Base-by-base conservation (phyloP, 805 yeast species). In the Kodamaea kaohsiungensis region DNA sequence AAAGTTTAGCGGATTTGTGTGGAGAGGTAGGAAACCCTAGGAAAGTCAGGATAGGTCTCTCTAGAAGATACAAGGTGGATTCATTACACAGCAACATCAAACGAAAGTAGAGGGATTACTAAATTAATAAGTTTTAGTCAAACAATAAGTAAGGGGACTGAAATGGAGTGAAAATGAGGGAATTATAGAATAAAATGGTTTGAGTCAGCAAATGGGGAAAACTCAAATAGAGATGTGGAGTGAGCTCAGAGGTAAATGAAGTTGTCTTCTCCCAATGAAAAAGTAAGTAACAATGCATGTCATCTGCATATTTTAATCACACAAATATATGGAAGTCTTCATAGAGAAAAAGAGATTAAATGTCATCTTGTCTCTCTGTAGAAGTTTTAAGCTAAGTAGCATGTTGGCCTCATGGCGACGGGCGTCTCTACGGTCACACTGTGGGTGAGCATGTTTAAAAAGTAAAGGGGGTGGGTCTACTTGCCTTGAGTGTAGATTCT, bases 41-140 rank as follows among this genome's bases (percentile, higher is more conserved):
- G 13, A 22, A 25, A 17, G 19, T 16, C 7, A 48, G 70, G 47
- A 71, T 68, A 7, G 73, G 73, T 10, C 57, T 69, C 33, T 67
- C 72, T 6, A 62, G 58, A 49, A 57, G 61, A 45, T 51, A 49
- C 15, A 61, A 55, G 46, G 55, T 69, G 7, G 73, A 68, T 10
- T 38, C 55, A 3, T 49, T 55, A 16, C 54, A 51, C 46, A 46
- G 18, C 22, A 52, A 55, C 25, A 43, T 51, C 16, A 43, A 40
- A 16, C 45, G 19, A 22, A 19, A 48, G 22, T 25, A 45, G 33
- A 48, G 18, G 18, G 27, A n/a, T 49, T 35, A 27, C 45, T n/a
- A 33, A 35, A 10, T 16, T 18, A 17, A 7, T 42, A 22, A 16
- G 46, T n/a, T 42, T n/a, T 18, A 13, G 15, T 12, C 19, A 22